A percentile compares a stretch with the other conserved stretches of the same genome.
These are phyloP conservation scores for Xylariales sp. DNA, from an alignment of 2,329 filamentous ascomycete species.

Conservation along the genomic window DNA sequence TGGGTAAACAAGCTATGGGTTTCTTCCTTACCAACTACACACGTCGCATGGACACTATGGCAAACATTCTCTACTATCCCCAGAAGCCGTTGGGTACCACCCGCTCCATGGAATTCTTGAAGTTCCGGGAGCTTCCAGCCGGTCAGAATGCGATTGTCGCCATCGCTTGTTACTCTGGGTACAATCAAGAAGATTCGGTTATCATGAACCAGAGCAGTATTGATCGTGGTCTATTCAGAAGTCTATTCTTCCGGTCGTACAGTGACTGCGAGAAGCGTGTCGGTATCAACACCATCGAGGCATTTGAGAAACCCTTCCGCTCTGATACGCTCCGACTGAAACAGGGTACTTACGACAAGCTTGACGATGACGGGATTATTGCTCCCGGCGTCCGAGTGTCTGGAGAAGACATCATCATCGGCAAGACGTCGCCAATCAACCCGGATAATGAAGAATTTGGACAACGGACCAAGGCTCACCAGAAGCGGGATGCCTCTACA, in stretches of 20 bases:
- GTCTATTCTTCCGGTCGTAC: constrained; percentile 96
- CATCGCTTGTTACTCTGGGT: constrained; percentile 94
- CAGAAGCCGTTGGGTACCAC: constrained; percentile 97
- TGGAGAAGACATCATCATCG: constrained; percentile 98
- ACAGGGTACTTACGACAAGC: constrained; percentile 93
- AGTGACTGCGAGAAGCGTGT: constrained; percentile 96
- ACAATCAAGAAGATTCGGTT: constrained; percentile 99
- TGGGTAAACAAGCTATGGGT: constrained; percentile 99
- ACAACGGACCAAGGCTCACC: constrained; percentile 82
- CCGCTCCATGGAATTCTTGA: constrained; percentile 96
- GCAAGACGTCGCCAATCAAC: constrained; percentile 93
- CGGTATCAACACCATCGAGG: constrained; percentile 86
- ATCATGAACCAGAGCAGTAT: constrained; percentile 99
- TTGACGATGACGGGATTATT: constrained; percentile 93
- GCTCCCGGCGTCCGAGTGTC: constrained; percentile 91
- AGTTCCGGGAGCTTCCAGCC: constrained; percentile 94
- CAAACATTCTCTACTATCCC: constrained; percentile 97
- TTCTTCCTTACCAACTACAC: constrained; percentile 97
- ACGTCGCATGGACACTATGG: constrained; percentile 98
- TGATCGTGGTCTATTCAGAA: constrained; percentile 93
- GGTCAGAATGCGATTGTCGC: constrained; percentile 98
- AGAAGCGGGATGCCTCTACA: constrained; percentile 93
- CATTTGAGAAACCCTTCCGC: constrained; percentile 92
- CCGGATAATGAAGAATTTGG: constrained; percentile 91
- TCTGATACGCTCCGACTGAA: constrained; percentile 87